phyloP scores from a whole-genome alignment of 2,329 filamentous ascomycete species.

The Colletotrichum limetticola region DNA sequence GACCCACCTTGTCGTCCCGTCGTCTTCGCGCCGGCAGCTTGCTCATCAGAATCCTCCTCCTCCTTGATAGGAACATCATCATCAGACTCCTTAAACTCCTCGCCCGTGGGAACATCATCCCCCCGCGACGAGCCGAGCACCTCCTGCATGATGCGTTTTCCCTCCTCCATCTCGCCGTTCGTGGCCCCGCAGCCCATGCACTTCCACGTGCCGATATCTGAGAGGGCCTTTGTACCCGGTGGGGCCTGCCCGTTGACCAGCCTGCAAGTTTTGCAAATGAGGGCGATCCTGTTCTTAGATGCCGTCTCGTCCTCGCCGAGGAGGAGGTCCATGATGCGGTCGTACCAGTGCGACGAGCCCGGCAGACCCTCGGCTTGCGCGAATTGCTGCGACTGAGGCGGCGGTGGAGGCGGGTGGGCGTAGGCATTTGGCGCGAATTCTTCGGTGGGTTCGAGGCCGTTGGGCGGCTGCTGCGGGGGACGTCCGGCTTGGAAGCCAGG shows the following conservation, averaged over 20 bases:
- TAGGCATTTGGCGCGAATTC: constrained; percentile 83
- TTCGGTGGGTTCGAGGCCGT: constrained; percentile 56
- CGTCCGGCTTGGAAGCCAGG: constrained; percentile 28
- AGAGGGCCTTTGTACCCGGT: constrained; percentile 80
- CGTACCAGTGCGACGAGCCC: constrained; percentile 81
- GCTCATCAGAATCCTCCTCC: constrained; percentile 19
- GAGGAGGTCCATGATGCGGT: constrained; percentile 89
- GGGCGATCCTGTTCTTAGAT: constrained; percentile 87
- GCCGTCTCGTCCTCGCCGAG: constrained; percentile 95
- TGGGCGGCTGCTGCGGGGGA: constrained; percentile 39
- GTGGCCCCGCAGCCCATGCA: constrained; percentile 85
- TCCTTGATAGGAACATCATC: constrained; percentile 12
- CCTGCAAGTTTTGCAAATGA: constrained; percentile 85
- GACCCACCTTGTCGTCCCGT: constrained; percentile 31
- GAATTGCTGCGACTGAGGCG: constrained; percentile 34
- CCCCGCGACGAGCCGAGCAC: constrained; percentile 54
- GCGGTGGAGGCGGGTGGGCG: constrained; percentile 42
- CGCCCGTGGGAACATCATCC: constrained; percentile 20
- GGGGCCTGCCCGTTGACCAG: constrained; percentile 97
- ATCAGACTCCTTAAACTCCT: constrained; percentile 35
- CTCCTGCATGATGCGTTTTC: constrained; percentile 76
- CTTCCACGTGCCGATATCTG: constrained; percentile 87
- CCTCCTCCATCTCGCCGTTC: constrained; percentile 86
- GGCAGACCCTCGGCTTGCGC: constrained; percentile 17
- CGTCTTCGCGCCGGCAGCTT: constrained; percentile 10